Evolutionary conservation across 2,329 filamentous ascomycete genomes (phyloP).

Genomic region (Aspergillus sp.): DNA sequence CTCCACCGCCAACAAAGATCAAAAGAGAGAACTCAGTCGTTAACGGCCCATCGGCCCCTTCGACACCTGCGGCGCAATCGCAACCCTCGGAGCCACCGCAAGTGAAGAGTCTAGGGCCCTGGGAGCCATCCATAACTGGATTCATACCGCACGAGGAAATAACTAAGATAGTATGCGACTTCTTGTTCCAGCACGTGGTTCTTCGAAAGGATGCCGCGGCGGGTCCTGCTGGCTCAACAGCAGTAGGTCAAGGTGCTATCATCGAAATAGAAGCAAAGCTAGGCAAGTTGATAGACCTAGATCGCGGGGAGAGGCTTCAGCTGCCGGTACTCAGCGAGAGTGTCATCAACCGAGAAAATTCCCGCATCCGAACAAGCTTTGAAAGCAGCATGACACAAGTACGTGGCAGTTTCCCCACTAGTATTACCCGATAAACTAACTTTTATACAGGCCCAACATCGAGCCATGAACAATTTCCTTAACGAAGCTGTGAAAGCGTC

Average conservation of each 20-base stretch:
- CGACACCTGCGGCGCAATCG: conserved; percentile 23
- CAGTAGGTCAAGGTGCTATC: conserved; percentile 67
- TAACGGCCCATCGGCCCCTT: conserved; percentile 18
- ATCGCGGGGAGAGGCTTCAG: conserved; percentile 70
- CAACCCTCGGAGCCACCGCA: conserved; percentile 25
- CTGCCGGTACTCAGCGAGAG: conserved; percentile 73
- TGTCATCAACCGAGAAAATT: conserved; percentile 64
- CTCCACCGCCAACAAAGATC: conserved; percentile 1
- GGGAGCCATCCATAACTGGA: conserved; percentile 68
- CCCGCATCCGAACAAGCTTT: conserved; percentile 65
- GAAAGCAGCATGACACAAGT: conserved; percentile 90
- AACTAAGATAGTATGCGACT: conserved; percentile 77
- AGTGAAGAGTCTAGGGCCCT: conserved; percentile 43
- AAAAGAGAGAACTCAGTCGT: conserved; percentile 19
- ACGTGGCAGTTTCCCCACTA: conserved; percentile 36
- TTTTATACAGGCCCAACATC: conserved; percentile 71
- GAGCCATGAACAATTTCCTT: conserved; percentile 79
- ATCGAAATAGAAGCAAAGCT: conserved; percentile 96
- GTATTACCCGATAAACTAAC: conserved; percentile 21
- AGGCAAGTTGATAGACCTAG: conserved; percentile 76
- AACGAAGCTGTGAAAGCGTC: conserved; percentile 68
- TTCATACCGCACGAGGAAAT: conserved; percentile 74
- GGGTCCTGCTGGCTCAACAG: conserved; percentile 58
- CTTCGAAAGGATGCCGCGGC: conserved; percentile 65
- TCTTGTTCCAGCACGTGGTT: conserved; percentile 74